A percentile compares a stretch with the other conserved stretches of the same genome.
These are phyloP conservation scores for Canna indica DNA, from an alignment of 176 grass and related monocot species.

Conservation along the genomic window DNA sequence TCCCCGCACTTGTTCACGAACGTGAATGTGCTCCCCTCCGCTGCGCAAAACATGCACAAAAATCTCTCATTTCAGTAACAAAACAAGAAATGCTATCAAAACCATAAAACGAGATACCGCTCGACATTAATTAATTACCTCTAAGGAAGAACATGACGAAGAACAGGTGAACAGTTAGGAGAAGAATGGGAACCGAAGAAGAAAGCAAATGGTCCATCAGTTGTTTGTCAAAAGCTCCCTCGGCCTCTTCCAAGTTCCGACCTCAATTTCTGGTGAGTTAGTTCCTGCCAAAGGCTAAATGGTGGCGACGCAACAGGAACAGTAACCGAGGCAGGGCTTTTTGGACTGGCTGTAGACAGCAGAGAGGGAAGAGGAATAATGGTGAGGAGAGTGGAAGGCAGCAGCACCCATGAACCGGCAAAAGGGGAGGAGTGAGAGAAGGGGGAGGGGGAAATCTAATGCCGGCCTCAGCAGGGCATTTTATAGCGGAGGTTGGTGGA, in stretches of 20 bases:
- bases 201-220: background rate
- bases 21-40: slow-evolving; percentile 1
- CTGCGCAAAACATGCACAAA: background rate
- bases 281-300: no score
- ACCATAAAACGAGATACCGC: background rate
- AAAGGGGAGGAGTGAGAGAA: background rate
- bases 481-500: no score
- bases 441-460: background rate
- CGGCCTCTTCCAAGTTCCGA: background rate
- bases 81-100: background rate
- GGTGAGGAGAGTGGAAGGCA: background rate
- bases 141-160: background rate
- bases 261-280: no score
- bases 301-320: background rate
- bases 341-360: background rate
- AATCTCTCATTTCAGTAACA: background rate
- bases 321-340: background rate
- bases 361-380: background rate
- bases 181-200: background rate
- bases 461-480: background rate
- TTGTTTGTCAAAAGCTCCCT: background rate
- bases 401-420: background rate
- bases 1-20: slow-evolving; percentile 18
- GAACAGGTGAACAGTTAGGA: background rate
- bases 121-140: background rate